These are phyloP conservation scores for Isatis lusitanica DNA, from an alignment of 441 rosid species.

Conservation along the genomic window DNA sequence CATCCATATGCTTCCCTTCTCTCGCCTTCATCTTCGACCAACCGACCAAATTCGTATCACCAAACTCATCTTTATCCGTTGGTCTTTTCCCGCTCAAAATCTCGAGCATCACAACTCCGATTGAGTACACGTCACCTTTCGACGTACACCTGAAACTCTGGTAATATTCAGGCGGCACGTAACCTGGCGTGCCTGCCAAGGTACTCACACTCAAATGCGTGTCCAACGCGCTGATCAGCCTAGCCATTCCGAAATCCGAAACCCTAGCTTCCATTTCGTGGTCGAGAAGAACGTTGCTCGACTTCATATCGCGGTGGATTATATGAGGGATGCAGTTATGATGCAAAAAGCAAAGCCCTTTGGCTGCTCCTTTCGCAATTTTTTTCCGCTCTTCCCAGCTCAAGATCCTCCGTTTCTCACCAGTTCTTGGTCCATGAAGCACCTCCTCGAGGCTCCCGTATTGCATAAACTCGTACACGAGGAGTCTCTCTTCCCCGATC, in stretches of 20 bases:
- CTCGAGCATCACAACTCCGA: conserved; percentile 89
- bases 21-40: conserved; percentile 91
- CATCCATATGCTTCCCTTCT: conserved; percentile 93
- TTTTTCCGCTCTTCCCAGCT: conserved; percentile 88
- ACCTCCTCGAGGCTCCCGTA: conserved; percentile 89
- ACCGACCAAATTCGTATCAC: conserved; percentile 93
- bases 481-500: conserved; percentile 87
- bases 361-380: conserved; percentile 90
- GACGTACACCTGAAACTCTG: conserved; percentile 96
- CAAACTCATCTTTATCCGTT: conserved; percentile 93
- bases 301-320: conserved; percentile 93
- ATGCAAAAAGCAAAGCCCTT: conserved; percentile 91
- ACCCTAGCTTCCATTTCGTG: conserved; percentile 92
- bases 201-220: conserved; percentile 96
- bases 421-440: conserved; percentile 77
- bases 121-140: conserved; percentile 89
- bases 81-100: conserved; percentile 89
- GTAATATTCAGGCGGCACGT: conserved; percentile 94
- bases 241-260: conserved; percentile 97
- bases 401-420: conserved; percentile 55
- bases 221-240: conserved; percentile 92
- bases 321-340: conserved; percentile 99
- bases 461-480: conserved; percentile 90
- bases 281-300: conserved; percentile 86
- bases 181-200: conserved; percentile 94